A percentile compares a stretch with the other conserved stretches of the same genome.
Conservation (phyloP, 176 grass and related monocot species). For the Tuctoria greenei region DNA sequence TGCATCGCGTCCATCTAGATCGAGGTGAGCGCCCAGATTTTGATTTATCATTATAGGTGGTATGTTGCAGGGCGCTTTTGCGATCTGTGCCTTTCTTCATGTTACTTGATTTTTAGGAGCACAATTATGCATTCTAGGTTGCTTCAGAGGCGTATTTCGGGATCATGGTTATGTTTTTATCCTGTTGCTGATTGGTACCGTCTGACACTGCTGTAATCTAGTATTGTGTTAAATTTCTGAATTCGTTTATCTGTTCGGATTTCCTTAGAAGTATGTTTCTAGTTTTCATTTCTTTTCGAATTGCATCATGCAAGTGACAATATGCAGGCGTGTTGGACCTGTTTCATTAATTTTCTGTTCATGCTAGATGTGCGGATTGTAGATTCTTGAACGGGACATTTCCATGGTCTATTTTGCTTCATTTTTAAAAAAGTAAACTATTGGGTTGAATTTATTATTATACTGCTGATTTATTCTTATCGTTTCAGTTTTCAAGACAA, state of each 20-base stretch:
- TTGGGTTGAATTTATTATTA: background rate
- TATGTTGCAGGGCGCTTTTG: too few species aligned
- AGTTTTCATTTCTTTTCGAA: background rate
- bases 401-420: background rate
- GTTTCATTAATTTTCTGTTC: background rate
- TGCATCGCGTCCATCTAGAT: too few species aligned
- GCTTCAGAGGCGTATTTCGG: background rate
- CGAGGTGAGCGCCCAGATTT: too few species aligned
- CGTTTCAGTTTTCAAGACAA: conserved; percentile 30
- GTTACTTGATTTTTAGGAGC: background rate
- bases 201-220: background rate
- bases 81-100: background rate
- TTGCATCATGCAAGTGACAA: background rate
- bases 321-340: background rate
- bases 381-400: background rate
- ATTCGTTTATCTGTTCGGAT: conserved; percentile 11
- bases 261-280: background rate
- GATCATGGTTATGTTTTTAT: background rate
- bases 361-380: background rate
- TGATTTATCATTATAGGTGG: too few species aligned
- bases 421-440: background rate
- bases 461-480: background rate
- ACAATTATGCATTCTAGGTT: background rate
- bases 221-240: background rate
- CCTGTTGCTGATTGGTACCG: background rate